Percentiles rank a stretch among this genome's conserved stretches.
Evolutionary conservation across 2,329 filamentous ascomycete genomes (phyloP).

Genomic region (Huntiella bhutanensis): DNA sequence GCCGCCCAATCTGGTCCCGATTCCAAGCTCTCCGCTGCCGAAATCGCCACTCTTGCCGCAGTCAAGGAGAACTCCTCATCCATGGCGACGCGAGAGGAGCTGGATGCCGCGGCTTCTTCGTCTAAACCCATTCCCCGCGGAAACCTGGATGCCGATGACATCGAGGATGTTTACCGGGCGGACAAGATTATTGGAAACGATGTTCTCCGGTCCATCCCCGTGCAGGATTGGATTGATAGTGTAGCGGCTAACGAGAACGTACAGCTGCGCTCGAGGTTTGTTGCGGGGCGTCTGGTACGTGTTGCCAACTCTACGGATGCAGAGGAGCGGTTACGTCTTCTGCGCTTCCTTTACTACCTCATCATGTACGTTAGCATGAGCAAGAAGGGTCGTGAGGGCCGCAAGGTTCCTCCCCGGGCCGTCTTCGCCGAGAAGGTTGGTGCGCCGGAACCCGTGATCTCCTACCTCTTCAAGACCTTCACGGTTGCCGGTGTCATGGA

Average conservation of each 20-base stretch:
- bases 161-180: conserved; percentile 55
- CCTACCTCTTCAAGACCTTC: conserved; percentile 51
- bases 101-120: conserved; percentile 44
- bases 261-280: conserved; percentile 39
- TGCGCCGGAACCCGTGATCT: conserved; percentile 42
- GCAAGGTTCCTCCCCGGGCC: conserved; percentile 38
- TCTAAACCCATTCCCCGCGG: conserved; percentile 55
- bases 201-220: conserved; percentile 45
- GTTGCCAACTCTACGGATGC: conserved; percentile 34
- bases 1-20: conserved; percentile 20
- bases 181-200: conserved; percentile 47
- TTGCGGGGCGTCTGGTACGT: conserved; percentile 40
- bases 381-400: conserved; percentile 28
- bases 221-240: conserved; percentile 57
- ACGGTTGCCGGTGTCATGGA: conserved; percentile 42
- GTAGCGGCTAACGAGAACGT: conserved; percentile 39
- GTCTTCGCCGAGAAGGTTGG: conserved; percentile 38
- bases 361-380: conserved; percentile 32
- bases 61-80: conserved; percentile 42
- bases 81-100: conserved; percentile 48
- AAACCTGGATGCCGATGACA: conserved; percentile 45
- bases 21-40: conserved; percentile 34
- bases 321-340: conserved; percentile 33
- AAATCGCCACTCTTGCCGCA: conserved; percentile 40
- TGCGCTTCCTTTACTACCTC: conserved; percentile 41